Conservation (phyloP, 2,329 filamentous ascomycete species). For the Seiridium unicorne region DNA sequence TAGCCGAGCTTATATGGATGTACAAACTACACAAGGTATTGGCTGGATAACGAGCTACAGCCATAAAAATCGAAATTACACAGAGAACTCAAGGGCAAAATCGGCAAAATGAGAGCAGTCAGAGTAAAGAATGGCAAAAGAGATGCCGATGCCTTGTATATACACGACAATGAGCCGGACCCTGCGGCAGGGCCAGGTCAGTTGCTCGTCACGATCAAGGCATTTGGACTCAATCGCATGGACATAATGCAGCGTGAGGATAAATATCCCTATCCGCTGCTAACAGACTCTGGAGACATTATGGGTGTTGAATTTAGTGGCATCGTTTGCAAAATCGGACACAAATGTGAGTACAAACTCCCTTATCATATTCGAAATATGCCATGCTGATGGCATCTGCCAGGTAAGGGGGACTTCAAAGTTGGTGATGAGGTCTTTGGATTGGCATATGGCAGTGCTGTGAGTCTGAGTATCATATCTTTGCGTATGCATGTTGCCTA, state of each 20-base stretch:
- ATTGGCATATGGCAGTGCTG: not conserved
- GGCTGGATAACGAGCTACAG: too few relatives aligned
- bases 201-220: not conserved
- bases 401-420: not conserved
- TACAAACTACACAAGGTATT: too few relatives aligned
- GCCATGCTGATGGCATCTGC: not conserved
- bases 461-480: not conserved
- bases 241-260: slow-evolving; percentile 3
- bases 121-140: not conserved
- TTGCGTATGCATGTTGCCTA: not conserved
- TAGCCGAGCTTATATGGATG: not conserved
- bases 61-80: not conserved
- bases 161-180: slow-evolving; percentile 1
- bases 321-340: not conserved
- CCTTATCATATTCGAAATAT: not conserved
- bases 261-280: slow-evolving; percentile 1
- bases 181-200: not conserved
- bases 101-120: not conserved
- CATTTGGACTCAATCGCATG: slow-evolving; percentile 1
- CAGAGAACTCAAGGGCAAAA: not conserved
- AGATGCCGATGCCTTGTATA: not conserved
- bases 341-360: not conserved
- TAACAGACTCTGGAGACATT: not conserved
- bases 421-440: not conserved
- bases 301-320: slow-evolving; percentile 3